These are phyloP conservation scores for Bretschneidera sinensis DNA, from an alignment of 345 rosid genomes.

Conservation along the genomic window DNA sequence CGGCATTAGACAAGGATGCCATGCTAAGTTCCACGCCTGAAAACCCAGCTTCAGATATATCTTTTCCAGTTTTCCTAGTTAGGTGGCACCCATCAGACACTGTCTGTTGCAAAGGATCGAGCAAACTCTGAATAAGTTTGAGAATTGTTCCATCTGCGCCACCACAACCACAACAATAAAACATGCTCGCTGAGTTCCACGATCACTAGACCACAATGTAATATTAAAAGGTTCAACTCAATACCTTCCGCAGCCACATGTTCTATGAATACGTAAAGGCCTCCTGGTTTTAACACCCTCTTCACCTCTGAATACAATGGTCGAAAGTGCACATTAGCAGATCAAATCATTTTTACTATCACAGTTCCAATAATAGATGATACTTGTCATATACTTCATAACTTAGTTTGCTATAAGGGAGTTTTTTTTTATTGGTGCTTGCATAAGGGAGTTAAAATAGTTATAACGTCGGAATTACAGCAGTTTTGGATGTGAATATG, in stretches of 20 bases:
- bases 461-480: too few relatives aligned
- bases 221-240: background rate
- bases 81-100: constrained; percentile 78
- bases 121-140: constrained; percentile 46
- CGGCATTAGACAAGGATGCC: constrained; percentile 30
- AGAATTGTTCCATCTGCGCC: constrained; percentile 64
- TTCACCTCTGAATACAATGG: constrained; percentile 47
- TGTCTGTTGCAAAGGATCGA: constrained; percentile 69
- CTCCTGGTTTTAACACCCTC: constrained; percentile 82
- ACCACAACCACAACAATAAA: background rate
- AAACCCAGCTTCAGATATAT: constrained; percentile 58
- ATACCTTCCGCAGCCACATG: constrained; percentile 88
- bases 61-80: constrained; percentile 55
- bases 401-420: too few relatives aligned
- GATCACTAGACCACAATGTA: background rate
- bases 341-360: too few relatives aligned
- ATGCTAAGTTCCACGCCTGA: constrained; percentile 41
- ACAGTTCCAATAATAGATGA: background rate
- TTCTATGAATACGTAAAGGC: constrained; percentile 68
- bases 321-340: background rate
- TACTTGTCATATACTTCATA: too few relatives aligned
- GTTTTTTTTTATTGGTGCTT: too few relatives aligned
- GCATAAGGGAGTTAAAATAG: too few relatives aligned
- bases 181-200: background rate
- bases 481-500: background rate